These are phyloP conservation scores for Nakazawaea molendinolei DNA, from an alignment of 805 yeast species.

Conservation along the genomic window DNA sequence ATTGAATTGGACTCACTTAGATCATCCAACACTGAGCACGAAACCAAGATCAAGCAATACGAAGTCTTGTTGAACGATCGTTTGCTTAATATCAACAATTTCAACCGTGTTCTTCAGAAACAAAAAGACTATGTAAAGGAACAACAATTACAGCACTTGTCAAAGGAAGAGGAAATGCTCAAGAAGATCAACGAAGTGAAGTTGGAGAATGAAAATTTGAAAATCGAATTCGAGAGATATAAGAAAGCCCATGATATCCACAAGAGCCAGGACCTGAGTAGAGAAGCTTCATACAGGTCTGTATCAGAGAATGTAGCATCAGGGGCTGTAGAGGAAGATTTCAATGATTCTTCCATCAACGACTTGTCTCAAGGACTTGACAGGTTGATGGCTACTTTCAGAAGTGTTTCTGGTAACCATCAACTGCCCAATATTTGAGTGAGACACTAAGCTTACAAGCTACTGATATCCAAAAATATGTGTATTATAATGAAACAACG, in stretches of 20 bases:
- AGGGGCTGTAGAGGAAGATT: not conserved
- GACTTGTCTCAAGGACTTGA: conserved; percentile 10
- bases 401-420: not conserved
- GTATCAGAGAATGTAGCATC: not conserved
- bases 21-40: not conserved
- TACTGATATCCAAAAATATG: no score
- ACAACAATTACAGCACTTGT: conserved; percentile 1
- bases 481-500: not conserved
- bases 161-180: conserved; percentile 7
- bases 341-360: conserved; percentile 10
- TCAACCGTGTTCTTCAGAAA: conserved; percentile 6
- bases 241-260: conserved; percentile 2
- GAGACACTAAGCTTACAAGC: no score
- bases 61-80: conserved; percentile 6
- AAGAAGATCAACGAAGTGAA: conserved; percentile 8
- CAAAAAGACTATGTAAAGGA: conserved; percentile 7
- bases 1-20: not conserved
- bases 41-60: not conserved
- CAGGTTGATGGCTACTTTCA: conserved; percentile 4
- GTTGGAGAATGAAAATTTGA: conserved; percentile 9
- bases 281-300: not conserved
- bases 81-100: conserved; percentile 1
- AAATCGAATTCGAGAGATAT: conserved; percentile 8
- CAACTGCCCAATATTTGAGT: no score
- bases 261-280: not conserved